Evolutionary conservation across 192 early-diverging fungal species (phyloP).

Genomic region (Backusella tuberculispora): DNA sequence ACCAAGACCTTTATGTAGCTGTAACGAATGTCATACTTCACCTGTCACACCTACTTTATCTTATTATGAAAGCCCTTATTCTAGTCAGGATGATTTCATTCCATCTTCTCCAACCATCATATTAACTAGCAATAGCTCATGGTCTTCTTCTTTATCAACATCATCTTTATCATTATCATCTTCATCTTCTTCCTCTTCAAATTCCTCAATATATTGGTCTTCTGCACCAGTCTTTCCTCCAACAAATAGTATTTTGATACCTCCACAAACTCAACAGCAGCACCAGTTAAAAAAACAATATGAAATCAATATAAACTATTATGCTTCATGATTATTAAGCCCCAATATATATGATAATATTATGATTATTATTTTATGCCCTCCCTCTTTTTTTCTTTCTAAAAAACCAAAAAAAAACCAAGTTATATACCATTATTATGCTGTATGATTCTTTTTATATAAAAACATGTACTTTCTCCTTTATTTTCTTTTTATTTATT

Average conservation of each 20-base stretch:
- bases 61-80: constrained; percentile 18
- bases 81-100: constrained; percentile 21
- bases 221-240: neutral
- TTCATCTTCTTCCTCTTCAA: no score
- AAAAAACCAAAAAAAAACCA: neutral
- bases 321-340: neutral
- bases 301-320: neutral
- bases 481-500: neutral
- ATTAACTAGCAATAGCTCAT: neutral
- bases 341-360: neutral
- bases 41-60: neutral
- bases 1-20: neutral
- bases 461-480: constrained; percentile 3
- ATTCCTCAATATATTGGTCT: neutral
- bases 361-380: constrained; percentile 1
- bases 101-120: constrained; percentile 30
- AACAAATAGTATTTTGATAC: neutral
- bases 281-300: neutral
- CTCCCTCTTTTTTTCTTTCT: neutral
- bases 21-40: neutral
- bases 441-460: constrained; percentile 12
- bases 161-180: neutral
- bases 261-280: neutral
- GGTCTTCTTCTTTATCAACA: neutral
- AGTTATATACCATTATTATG: neutral